Base-by-base conservation (phyloP, 2,329 filamentous ascomycete genomes). In the Aspergillus fructus region DNA sequence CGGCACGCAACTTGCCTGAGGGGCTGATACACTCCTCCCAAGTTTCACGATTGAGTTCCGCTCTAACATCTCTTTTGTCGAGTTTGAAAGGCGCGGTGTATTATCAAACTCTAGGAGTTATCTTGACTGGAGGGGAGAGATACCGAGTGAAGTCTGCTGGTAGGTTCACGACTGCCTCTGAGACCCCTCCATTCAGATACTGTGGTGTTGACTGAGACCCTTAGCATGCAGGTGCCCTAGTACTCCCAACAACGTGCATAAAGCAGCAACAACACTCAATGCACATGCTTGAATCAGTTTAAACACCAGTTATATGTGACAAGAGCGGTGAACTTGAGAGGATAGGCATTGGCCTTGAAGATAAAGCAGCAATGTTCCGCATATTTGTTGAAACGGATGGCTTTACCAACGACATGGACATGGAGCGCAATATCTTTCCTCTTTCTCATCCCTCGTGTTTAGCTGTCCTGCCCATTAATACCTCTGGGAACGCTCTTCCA, bases 211-310 rank as follows among this genome's bases (percentile, higher is more conserved):
- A 64, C 60, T 39, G 39, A 53, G 43, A 53, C 50, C 53, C 62
- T 59, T 50, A 65, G 49, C 23, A 53, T 72, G 69, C 69, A 72
- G 67, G 55, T 61, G 59, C 57, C 66, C 67, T 58, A 55, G 55
- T 60, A 58, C 61, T 47, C 59, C 59, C 60, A 65, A 58, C 53
- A 61, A 60, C 57, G 56, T 61, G 62, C 60, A 62, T 65, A 54
- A 23, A 45, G 55, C 45, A 50, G 39, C 42, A 58, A 41, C 62
- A 52, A 46, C 34, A 49, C 52, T 40, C 45, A 41, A 56, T 62
- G 53, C 49, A 49, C 49, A 48, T 21, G 30, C 21, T 51, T 61
- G 19, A 52, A 23, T 24, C 47, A 55, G 27, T 46, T 37, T 50
- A 43, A 51, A 54, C 58, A 55, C 45, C 21, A 27, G 37, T 47